Percentiles rank a stretch among this genome's conserved stretches.
Evolutionary conservation across 345 rosid genomes (phyloP).

Genomic region (Melaleuca alternifolia): DNA sequence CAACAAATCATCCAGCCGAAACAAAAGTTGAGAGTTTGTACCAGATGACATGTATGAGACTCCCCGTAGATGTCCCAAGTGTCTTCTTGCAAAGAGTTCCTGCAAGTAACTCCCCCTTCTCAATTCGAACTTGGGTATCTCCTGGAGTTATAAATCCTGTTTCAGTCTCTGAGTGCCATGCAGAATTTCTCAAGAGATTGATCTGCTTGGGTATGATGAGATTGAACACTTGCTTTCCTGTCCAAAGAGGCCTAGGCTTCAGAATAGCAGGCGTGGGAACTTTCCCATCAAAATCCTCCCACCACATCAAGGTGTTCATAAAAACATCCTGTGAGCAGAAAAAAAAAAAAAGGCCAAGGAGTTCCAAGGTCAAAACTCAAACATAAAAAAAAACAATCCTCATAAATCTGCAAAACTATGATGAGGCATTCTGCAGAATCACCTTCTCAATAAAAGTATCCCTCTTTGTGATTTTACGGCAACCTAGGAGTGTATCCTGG

Average conservation of each 20-base stretch:
- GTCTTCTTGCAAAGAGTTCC: conserved; percentile 98
- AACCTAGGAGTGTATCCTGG: conserved; percentile 93
- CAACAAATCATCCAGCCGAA: background rate
- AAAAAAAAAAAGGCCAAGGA: background rate
- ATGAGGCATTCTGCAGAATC: background rate
- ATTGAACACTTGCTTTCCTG: conserved; percentile 96
- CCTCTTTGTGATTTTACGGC: conserved; percentile 96
- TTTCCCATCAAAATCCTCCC: conserved; percentile 99
- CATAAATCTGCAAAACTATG: background rate
- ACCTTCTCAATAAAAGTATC: conserved; percentile 99
- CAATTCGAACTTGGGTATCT: conserved; percentile 90
- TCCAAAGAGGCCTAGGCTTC: conserved; percentile 98
- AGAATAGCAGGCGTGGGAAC: conserved; percentile 89
- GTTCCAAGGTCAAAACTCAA: background rate
- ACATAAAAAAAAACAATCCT: background rate
- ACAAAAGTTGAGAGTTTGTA: conserved; percentile 12
- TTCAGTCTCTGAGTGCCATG: conserved; percentile 85
- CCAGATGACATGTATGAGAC: conserved; percentile 97
- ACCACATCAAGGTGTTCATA: conserved; percentile 98
- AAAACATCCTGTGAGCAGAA: conserved; percentile 73
- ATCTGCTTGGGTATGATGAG: conserved; percentile 98
- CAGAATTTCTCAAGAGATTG: conserved; percentile 72
- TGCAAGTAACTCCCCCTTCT: conserved; percentile 79
- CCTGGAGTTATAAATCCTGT: conserved; percentile 80
- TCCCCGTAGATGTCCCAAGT: conserved; percentile 83